Base-by-base conservation (phyloP, 2,329 filamentous ascomycete genomes). In the Botrytis tulipae region DNA sequence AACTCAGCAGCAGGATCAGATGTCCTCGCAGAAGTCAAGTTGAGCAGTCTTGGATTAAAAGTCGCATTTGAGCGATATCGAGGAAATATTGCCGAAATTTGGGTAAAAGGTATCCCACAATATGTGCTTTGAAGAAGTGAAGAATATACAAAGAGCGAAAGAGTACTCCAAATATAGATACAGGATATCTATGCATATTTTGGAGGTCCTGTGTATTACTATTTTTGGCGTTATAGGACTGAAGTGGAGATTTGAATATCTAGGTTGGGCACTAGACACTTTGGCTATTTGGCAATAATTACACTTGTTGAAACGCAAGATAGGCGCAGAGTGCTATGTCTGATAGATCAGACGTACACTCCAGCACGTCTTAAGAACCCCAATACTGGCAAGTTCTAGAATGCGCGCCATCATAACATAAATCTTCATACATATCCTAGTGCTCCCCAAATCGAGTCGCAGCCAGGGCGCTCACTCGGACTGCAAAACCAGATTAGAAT, bases 41-140 rank as follows among this genome's bases (percentile, higher is more conserved):
- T 70, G 40, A 62, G 68, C 51, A 70, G 68, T 40, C 68, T 70
- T 70, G 68, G 68, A 37, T 44, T 46, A 5, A 61, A 70, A 48
- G 51, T 70, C 54, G 37, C 40, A 63, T 63, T 60, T 37, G 68
- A 60, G 54, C 29, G 40, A 10, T 70, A 61, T 48, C 68, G 40
- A 9, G 68, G 68, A 25, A 62, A 70, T 37, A 70, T 70, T 32
- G 20, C 46, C 25, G 68, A 70, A 40, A 70, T 70, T 35, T 70
- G 59, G 68, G 57, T 63, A 48, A 70, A 70, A 32, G 68, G 40
- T 20, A 46, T 25, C 8, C n/a, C 68, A 37, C 48, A 68, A 42
- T 42, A 57, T 35, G 18, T 42, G 48, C 46, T 40, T 68, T 40
- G 46, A 70, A 46, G 40, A 48, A 20, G 32, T 20, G 8, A n/a